phyloP scores from a whole-genome alignment of 2,329 filamentous ascomycete genomes.

The Diaporthe ilicicola region DNA sequence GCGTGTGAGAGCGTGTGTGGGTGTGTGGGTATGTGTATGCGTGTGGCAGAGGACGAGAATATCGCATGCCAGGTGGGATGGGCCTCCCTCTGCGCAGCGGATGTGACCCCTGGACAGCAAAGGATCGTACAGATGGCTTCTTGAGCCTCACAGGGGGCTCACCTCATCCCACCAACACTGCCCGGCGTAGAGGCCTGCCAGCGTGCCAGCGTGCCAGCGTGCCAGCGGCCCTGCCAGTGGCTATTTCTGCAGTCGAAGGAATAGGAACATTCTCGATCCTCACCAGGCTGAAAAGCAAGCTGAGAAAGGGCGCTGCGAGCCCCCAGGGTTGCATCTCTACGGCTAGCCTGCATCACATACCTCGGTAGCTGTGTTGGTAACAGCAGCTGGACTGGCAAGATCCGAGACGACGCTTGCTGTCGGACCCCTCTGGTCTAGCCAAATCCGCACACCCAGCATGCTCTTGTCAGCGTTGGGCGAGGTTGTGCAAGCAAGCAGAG shows the following conservation, averaged over 20 bases:
- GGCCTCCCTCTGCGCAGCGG: not conserved
- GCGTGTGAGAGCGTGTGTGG: too few species aligned
- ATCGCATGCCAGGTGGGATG: conserved; percentile 11
- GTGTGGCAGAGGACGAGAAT: conserved; percentile 4
- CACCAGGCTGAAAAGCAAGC: conserved; percentile 23
- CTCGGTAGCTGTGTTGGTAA: conserved; percentile 22
- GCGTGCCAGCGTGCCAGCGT: not conserved
- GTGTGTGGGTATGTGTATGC: too few species aligned
- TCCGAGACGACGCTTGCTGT: conserved; percentile 16
- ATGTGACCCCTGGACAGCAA: not conserved
- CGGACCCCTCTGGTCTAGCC: conserved; percentile 12
- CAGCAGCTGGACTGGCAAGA: conserved; percentile 2
- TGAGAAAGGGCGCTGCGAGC: conserved; percentile 10
- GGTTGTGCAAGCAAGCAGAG: conserved; percentile 4
- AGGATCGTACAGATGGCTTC: conserved; percentile 21
- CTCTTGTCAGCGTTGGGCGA: not conserved
- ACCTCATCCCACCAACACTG: conserved; percentile 17
- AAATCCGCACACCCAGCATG: not conserved
- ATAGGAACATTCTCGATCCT: conserved; percentile 26
- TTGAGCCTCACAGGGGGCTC: conserved; percentile 32
- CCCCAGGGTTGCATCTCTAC: conserved; percentile 2
- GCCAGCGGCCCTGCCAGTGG: conserved; percentile 9
- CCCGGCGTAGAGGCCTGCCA: not conserved
- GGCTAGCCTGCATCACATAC: conserved; percentile 11
- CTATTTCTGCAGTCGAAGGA: conserved; percentile 27